These are phyloP conservation scores for Talaromyces pinophilus DNA, from an alignment of 2,329 filamentous ascomycete genomes.

Conservation along the genomic window DNA sequence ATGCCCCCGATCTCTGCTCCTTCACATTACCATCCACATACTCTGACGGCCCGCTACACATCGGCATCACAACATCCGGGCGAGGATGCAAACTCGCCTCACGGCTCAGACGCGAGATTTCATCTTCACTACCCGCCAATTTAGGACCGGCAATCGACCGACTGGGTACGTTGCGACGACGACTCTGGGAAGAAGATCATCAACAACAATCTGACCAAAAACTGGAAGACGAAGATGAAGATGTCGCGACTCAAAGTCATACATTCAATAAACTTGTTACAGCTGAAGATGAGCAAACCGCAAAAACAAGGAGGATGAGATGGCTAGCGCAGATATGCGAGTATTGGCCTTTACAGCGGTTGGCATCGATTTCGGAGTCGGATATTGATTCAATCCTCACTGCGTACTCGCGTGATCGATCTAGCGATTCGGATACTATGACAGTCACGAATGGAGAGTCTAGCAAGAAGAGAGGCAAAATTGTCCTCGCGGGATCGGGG, in stretches of 20 bases:
- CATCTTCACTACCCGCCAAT: conserved; percentile 71
- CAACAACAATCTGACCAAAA: conserved; percentile 26
- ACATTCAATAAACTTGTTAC: conserved; percentile 80
- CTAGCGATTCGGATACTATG: conserved; percentile 24
- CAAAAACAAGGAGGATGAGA: conserved; percentile 78
- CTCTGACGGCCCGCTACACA: conserved; percentile 85
- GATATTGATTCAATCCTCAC: conserved; percentile 77
- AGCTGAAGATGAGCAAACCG: conserved; percentile 70
- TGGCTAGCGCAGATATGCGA: conserved; percentile 97
- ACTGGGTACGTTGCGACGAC: conserved; percentile 70
- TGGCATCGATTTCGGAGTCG: conserved; percentile 75
- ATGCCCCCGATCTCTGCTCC: conserved; percentile 81
- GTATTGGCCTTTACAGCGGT: conserved; percentile 88
- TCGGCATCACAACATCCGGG: conserved; percentile 94
- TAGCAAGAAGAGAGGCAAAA: conserved; percentile 58
- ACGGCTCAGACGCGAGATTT: conserved; percentile 83
- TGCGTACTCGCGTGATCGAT: conserved; percentile 58
- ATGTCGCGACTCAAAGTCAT: conserved; percentile 63
- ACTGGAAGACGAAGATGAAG: conserved; percentile 51
- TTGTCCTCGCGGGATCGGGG: conserved; percentile 88
- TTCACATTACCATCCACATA: conserved; percentile 89
- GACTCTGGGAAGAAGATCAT: conserved; percentile 74
- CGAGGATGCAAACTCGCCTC: conserved; percentile 92
- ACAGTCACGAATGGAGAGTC: conserved; percentile 15
- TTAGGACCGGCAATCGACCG: conserved; percentile 76